Conservation (phyloP, 169 alveolate genomes). For the Plasmodium fragile region DNA sequence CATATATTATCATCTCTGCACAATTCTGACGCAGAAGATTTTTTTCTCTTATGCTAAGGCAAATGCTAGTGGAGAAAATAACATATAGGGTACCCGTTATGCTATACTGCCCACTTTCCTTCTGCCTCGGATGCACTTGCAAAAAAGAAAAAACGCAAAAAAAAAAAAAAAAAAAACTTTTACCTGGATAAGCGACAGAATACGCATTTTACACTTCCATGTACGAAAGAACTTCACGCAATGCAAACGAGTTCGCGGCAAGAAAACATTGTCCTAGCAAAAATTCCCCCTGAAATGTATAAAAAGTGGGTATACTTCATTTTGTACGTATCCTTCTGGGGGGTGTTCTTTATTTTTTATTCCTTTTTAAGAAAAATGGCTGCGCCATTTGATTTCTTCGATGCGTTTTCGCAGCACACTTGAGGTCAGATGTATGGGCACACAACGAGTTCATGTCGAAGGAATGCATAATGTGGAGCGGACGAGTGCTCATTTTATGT, state of each 20-base stretch:
- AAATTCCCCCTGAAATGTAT: neutral
- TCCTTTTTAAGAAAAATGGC: neutral
- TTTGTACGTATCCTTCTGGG: conserved; percentile 9
- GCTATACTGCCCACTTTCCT: neutral
- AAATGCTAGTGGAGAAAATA: neutral
- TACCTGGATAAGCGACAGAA: neutral
- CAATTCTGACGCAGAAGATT: neutral
- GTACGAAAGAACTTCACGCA: neutral
- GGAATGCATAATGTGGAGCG: neutral
- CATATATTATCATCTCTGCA: neutral
- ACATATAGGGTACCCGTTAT: neutral
- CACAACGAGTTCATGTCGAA: neutral
- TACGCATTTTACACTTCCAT: neutral
- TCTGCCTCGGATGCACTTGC: neutral
- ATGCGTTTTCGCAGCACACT: neutral
- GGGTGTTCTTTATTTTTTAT: neutral
- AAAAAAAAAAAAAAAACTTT: neutral
- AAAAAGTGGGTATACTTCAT: neutral
- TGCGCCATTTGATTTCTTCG: neutral
- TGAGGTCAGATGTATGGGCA: neutral
- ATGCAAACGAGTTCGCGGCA: neutral
- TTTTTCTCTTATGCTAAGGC: neutral
- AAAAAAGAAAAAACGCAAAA: too few species aligned
- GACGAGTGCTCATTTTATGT: neutral
- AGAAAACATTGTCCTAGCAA: neutral